A percentile compares a stretch with the other conserved stretches of the same genome.
Evolutionary conservation across 2,329 filamentous ascomycete genomes (phyloP).

Genomic region (Teratosphaeriaceae sp.): DNA sequence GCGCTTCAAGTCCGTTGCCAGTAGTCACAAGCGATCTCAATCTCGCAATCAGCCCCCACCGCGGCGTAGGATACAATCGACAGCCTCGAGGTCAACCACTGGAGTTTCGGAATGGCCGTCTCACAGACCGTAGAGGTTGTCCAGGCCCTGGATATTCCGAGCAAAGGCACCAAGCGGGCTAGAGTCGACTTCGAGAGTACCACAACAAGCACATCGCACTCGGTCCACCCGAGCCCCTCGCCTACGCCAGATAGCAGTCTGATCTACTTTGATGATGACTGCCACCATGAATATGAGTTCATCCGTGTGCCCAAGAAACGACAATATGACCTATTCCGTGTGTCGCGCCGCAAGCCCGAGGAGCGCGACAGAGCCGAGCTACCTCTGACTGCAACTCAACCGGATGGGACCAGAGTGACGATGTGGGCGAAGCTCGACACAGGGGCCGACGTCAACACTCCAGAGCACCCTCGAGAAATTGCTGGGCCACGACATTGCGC

Average conservation of each 20-base stretch:
- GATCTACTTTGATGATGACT: conserved; percentile 11
- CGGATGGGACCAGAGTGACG: conserved; percentile 11
- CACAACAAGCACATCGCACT: conserved; percentile 5
- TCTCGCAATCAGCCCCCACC: too few relatives aligned
- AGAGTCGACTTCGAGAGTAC: conserved; percentile 1
- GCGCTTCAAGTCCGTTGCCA: too few relatives aligned
- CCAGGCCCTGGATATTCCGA: neutral
- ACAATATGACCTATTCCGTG: conserved; percentile 12
- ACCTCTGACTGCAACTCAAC: conserved; percentile 13
- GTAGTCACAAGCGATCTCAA: too few relatives aligned
- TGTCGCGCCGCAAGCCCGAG: conserved; percentile 3
- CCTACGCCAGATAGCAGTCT: conserved; percentile 4
- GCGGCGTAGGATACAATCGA: too few relatives aligned
- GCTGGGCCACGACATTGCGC: conserved; percentile 1
- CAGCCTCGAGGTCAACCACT: too few relatives aligned
- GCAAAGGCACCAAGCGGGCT: neutral
- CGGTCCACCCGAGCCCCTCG: conserved; percentile 1
- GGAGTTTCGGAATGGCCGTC: neutral
- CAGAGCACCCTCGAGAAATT: conserved; percentile 9
- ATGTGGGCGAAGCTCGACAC: conserved; percentile 21
- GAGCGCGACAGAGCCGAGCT: conserved; percentile 15
- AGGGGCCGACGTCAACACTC: conserved; percentile 15
- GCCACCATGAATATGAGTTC: conserved; percentile 13
- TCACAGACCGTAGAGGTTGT: neutral
- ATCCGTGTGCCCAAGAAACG: conserved; percentile 13